Conservation (phyloP, 2,329 filamentous ascomycete species). For the Ophiocordyceps camponoti-floridani region DNA sequence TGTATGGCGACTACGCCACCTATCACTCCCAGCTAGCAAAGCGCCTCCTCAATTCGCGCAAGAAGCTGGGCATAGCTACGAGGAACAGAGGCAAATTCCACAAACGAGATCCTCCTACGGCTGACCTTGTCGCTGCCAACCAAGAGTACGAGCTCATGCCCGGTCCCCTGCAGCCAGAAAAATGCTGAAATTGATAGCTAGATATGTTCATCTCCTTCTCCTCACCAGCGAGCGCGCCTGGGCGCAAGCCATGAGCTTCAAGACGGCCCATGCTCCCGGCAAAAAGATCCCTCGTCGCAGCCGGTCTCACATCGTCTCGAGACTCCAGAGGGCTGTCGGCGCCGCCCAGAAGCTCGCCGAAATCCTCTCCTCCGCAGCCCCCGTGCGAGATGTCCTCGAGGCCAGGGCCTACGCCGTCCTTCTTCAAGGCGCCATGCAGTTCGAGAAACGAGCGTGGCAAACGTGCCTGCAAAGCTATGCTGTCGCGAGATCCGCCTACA, state of each 20-base stretch:
- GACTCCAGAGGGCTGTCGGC: constrained; percentile 61
- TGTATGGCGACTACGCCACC: constrained; percentile 74
- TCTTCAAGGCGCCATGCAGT: constrained; percentile 57
- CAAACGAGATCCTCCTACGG: constrained; percentile 49
- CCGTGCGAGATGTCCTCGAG: constrained; percentile 58
- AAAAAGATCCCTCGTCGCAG: constrained; percentile 64
- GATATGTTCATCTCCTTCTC: constrained; percentile 62
- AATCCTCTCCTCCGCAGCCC: constrained; percentile 43
- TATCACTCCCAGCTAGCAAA: constrained; percentile 69
- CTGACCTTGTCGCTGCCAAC: constrained; percentile 57
- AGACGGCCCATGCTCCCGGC: constrained; percentile 62
- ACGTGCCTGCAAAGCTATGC: constrained; percentile 60
- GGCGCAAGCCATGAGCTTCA: constrained; percentile 93
- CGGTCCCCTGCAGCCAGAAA: background rate
- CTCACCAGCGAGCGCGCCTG: constrained; percentile 80
- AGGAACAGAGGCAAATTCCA: constrained; percentile 76
- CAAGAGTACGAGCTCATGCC: constrained; percentile 46
- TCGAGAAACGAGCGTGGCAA: constrained; percentile 82
- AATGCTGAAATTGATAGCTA: constrained; percentile 15
- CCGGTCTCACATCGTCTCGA: constrained; percentile 75
- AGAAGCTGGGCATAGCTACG: constrained; percentile 69
- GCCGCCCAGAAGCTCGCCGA: constrained; percentile 50
- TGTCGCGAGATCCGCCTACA: constrained; percentile 66
- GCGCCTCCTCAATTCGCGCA: constrained; percentile 66
- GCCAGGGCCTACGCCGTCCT: constrained; percentile 68